Evolutionary conservation across 192 early-diverging fungal species (phyloP).

Genomic region (Obelidium mucronatum): DNA sequence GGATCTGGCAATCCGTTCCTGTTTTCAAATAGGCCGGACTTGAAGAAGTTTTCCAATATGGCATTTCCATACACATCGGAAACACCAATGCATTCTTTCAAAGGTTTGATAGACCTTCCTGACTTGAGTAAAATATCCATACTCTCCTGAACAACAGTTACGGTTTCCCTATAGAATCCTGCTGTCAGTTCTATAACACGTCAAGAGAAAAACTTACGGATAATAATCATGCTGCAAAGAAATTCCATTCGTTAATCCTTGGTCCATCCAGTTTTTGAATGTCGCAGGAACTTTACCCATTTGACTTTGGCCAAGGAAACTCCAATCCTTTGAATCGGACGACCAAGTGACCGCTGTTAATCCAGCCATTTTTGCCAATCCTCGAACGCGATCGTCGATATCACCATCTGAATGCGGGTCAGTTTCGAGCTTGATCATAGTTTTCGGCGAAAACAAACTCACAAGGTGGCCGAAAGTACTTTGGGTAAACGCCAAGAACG

Average conservation of each 20-base stretch:
- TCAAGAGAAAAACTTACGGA: not conserved
- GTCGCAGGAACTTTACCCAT: not conserved
- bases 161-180: not conserved
- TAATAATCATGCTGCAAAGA: slow-evolving; percentile 13
- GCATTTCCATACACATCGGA: not conserved
- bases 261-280: slow-evolving; percentile 12
- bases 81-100: not conserved
- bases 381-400: slow-evolving; percentile 65
- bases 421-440: too few species aligned
- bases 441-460: too few species aligned
- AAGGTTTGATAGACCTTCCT: not conserved
- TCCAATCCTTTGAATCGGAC: slow-evolving; percentile 45
- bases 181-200: not conserved
- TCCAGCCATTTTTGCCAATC: slow-evolving; percentile 61
- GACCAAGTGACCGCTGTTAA: slow-evolving; percentile 49
- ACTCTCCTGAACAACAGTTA: not conserved
- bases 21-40: slow-evolving; percentile 18
- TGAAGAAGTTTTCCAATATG: not conserved
- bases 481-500: slow-evolving; percentile 43
- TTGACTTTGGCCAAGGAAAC: not conserved
- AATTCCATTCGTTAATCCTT: not conserved
- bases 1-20: too few species aligned
- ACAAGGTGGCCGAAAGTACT: slow-evolving; percentile 46
- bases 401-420: slow-evolving; percentile 50
- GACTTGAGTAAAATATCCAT: slow-evolving; percentile 15